These are phyloP conservation scores for Lasiodiplodia citricola DNA, from an alignment of 2,329 filamentous ascomycete genomes.

Conservation along the genomic window DNA sequence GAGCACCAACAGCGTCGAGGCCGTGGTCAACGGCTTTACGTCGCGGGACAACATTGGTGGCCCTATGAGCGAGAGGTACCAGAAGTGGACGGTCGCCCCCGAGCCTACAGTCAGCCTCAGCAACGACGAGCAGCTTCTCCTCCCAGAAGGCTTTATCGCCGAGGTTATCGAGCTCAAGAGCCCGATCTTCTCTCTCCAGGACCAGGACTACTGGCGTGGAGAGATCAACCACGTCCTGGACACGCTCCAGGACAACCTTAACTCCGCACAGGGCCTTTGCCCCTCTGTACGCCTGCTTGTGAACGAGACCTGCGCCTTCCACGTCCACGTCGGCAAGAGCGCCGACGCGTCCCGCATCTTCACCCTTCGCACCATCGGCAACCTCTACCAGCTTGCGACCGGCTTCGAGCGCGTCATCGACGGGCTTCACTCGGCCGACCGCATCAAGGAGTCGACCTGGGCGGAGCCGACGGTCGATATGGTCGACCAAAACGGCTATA, in stretches of 20 bases:
- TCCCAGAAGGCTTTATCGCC: background rate
- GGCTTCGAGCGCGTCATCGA: conserved; percentile 38
- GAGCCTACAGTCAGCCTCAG: background rate
- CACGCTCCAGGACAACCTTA: background rate
- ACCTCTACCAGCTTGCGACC: conserved; percentile 34
- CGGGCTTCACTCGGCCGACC: conserved; percentile 32
- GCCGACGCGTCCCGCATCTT: conserved; percentile 31
- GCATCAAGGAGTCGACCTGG: background rate
- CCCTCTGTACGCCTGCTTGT: background rate
- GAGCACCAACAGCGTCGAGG: too few species aligned
- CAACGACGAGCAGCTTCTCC: background rate
- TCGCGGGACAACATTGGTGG: too few species aligned
- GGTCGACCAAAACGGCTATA: too few species aligned
- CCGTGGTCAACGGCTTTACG: background rate
- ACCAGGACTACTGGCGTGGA: background rate
- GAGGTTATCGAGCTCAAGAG: background rate
- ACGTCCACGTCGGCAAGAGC: conserved; percentile 38
- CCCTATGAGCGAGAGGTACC: background rate
- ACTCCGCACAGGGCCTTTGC: background rate
- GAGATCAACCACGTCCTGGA: background rate
- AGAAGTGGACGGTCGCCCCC: background rate
- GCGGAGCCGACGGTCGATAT: too few species aligned
- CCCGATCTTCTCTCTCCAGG: background rate
- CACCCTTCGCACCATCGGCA: conserved; percentile 33
- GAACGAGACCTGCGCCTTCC: conserved; percentile 30